Conservation (phyloP, 1,139 yeast species). For the Candida tropicalis region DNA sequence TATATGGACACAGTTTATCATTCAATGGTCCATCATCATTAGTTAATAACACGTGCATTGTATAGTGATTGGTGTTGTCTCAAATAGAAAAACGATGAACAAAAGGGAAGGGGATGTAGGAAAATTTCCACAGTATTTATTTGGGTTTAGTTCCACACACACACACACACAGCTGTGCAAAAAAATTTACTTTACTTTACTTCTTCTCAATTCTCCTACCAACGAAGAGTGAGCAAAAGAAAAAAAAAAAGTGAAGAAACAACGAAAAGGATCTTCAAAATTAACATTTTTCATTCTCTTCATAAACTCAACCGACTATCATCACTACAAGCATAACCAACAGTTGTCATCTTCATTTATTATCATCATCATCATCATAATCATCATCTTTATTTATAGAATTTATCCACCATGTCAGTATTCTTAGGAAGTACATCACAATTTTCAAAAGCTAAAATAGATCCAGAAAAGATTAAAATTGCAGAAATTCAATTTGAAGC, state of each 20-base stretch:
- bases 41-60: constrained; percentile 59
- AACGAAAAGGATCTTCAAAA: not conserved
- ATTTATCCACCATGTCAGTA: constrained; percentile 53
- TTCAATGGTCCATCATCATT: constrained; percentile 97
- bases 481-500: constrained; percentile 82
- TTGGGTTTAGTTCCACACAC: not conserved
- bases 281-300: constrained; percentile 1
- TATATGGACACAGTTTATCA: constrained; percentile 79
- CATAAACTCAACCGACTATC: not conserved
- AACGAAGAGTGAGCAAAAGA: not conserved
- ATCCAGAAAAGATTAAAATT: constrained; percentile 64
- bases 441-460: constrained; percentile 48
- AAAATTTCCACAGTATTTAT: not conserved
- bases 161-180: not conserved
- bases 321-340: not conserved
- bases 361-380: not conserved
- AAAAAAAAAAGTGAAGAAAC: not conserved
- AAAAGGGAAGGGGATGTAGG: not conserved
- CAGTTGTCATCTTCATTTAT: not conserved
- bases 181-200: too few relatives aligned
- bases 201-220: not conserved
- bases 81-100: not conserved
- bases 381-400: not conserved
- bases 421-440: constrained; percentile 54
- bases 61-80: not conserved